Percentiles rank a stretch among this genome's conserved stretches.
These are phyloP conservation scores for Kluyveromyces starmeri DNA, from an alignment of 805 yeast genomes.

Conservation along the genomic window DNA sequence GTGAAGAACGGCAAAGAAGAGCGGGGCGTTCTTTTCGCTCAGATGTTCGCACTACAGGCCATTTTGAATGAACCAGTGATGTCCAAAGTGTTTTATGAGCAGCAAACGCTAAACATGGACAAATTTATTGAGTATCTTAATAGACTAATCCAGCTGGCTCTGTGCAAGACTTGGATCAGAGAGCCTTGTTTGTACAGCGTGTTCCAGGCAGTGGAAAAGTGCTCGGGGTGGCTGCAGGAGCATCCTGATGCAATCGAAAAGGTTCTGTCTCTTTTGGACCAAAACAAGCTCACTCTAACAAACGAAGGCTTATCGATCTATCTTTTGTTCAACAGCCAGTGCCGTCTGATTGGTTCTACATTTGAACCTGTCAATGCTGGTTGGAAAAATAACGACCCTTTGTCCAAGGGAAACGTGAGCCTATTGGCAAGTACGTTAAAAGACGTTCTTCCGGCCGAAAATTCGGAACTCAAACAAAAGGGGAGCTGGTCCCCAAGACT, in stretches of 20 bases:
- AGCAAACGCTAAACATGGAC: conserved; percentile 12
- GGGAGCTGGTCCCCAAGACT: conserved; percentile 70
- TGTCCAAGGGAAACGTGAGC: conserved; percentile 59
- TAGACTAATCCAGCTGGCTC: conserved; percentile 47
- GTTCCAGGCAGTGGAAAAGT: conserved; percentile 39
- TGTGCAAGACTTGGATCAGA: conserved; percentile 71
- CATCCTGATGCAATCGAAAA: conserved; percentile 14
- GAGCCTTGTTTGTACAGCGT: conserved; percentile 73
- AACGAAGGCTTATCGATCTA: conserved; percentile 76
- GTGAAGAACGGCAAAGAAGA: conserved; percentile 69
- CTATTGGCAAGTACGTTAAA: conserved; percentile 54
- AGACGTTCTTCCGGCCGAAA: conserved; percentile 33
- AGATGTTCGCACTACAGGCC: conserved; percentile 75
- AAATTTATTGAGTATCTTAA: conserved; percentile 36
- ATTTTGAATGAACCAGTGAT: conserved; percentile 47
- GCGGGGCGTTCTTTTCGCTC: conserved; percentile 72
- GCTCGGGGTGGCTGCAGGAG: conserved; percentile 16
- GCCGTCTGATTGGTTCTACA: conserved; percentile 2
- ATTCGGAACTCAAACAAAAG: conserved; percentile 32
- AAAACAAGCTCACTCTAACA: conserved; percentile 49
- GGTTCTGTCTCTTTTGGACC: conserved; percentile 39
- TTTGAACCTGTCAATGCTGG: conserved; percentile 17
- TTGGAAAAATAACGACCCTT: conserved; percentile 73
- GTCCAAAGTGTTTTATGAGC: conserved; percentile 22
- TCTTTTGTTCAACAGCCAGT: conserved; percentile 25